These are phyloP conservation scores for Cladorrhinum sp. DNA, from an alignment of 2,329 filamentous ascomycete species.

Conservation along the genomic window DNA sequence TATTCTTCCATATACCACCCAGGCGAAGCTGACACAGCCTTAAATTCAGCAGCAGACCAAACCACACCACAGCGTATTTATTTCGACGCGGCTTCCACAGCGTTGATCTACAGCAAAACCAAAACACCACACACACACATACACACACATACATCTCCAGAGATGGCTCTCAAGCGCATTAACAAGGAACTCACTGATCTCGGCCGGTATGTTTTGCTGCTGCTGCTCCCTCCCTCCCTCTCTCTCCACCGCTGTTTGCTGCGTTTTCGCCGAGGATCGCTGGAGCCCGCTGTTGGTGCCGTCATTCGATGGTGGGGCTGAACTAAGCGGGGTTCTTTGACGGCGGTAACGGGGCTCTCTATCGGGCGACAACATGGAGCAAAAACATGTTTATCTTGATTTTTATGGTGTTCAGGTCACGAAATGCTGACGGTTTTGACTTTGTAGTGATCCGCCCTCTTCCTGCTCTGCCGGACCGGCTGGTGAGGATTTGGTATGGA, in stretches of 20 bases:
- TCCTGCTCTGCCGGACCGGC: conserved; percentile 97
- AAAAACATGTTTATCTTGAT: background rate
- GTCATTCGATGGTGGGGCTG: conserved; percentile 27
- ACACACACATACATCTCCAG: conserved; percentile 25
- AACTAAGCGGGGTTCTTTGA: conserved; percentile 20
- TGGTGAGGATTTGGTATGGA: conserved; percentile 92
- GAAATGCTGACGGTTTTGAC: conserved; percentile 31
- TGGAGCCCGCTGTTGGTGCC: conserved; percentile 8
- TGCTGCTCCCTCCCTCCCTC: conserved; percentile 10
- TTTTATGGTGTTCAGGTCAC: background rate
- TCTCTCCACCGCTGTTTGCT: conserved; percentile 14
- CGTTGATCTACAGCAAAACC: conserved; percentile 16
- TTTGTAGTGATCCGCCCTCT: conserved; percentile 85
- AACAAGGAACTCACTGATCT: conserved; percentile 92
- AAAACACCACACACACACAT: conserved; percentile 7
- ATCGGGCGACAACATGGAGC: background rate
- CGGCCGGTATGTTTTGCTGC: conserved; percentile 65
- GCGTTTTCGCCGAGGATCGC: conserved; percentile 21
- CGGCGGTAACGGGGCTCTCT: background rate
- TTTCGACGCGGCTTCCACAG: conserved; percentile 20
- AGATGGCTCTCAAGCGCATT: conserved; percentile 89
- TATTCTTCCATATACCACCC: conserved; percentile 24
- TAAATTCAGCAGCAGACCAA: conserved; percentile 24
- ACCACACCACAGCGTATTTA: conserved; percentile 5
- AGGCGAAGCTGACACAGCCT: conserved; percentile 25